Conservation (phyloP, 768 basidiomycete species). For the Xerocomus potaroensis region DNA sequence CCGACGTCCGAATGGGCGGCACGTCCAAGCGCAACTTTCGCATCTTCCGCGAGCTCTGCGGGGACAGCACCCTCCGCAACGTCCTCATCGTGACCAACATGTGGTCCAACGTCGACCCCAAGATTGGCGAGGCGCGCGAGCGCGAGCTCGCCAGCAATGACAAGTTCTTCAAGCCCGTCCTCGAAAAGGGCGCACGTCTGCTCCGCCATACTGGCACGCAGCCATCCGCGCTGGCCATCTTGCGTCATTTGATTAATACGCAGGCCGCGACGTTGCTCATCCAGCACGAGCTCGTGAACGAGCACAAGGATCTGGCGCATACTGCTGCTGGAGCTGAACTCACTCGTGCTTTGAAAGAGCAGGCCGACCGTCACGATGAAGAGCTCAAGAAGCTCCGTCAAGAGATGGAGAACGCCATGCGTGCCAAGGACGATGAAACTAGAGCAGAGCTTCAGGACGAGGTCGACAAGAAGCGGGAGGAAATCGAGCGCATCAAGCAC, state of each 20-base stretch:
- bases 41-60: slow-evolving; percentile 52
- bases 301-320: slow-evolving; percentile 43
- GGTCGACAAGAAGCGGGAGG: slow-evolving; percentile 39
- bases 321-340: slow-evolving; percentile 54
- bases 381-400: slow-evolving; percentile 44
- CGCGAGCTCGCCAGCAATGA: slow-evolving; percentile 37
- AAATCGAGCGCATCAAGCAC: slow-evolving; percentile 39
- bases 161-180: slow-evolving; percentile 49
- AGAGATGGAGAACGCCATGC: slow-evolving; percentile 45
- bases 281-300: slow-evolving; percentile 52
- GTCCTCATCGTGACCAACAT: slow-evolving; percentile 53
- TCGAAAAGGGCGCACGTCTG: slow-evolving; percentile 46
- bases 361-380: slow-evolving; percentile 42
- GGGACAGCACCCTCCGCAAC: slow-evolving; percentile 43
- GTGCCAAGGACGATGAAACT: slow-evolving; percentile 44
- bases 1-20: slow-evolving; percentile 47
- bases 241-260: slow-evolving; percentile 40
- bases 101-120: slow-evolving; percentile 43
- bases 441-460: slow-evolving; percentile 42
- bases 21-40: slow-evolving; percentile 48
- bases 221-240: slow-evolving; percentile 38
- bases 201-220: slow-evolving; percentile 40
- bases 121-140: slow-evolving; percentile 42
- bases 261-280: slow-evolving; percentile 45
- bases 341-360: slow-evolving; percentile 44